Evolutionary conservation across 2,329 filamentous ascomycete species (phyloP).

Genomic region (Thelonectria blattea): DNA sequence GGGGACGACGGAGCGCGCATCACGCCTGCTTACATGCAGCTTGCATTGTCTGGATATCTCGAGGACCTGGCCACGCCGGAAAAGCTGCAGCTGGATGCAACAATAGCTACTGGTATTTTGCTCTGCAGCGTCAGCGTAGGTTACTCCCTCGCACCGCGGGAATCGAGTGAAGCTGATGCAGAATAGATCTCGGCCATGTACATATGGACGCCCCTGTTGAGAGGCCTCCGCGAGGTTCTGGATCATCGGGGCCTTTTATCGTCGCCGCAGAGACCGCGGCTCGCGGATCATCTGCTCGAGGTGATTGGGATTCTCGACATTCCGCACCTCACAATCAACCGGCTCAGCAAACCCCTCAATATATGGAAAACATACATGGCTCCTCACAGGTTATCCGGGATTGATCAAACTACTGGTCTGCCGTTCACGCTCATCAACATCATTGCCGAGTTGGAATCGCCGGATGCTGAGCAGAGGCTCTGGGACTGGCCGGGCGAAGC

Average conservation of each 20-base stretch:
- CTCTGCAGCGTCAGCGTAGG: conserved; percentile 16
- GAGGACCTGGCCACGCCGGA: conserved; percentile 5
- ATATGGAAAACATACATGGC: conserved; percentile 9
- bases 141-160: neutral
- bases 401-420: conserved; percentile 13
- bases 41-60: conserved; percentile 4
- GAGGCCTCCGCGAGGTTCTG: conserved; percentile 1
- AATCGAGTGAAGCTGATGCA: neutral
- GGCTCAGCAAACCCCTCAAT: conserved; percentile 4
- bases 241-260: conserved; percentile 2
- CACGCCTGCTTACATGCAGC: conserved; percentile 8
- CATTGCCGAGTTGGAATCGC: conserved; percentile 5
- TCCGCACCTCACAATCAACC: conserved; percentile 8
- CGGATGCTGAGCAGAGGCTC: neutral
- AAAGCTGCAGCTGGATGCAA: conserved; percentile 5
- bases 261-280: neutral
- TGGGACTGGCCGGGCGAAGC: conserved; percentile 9
- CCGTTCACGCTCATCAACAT: conserved; percentile 14
- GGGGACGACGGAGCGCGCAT: neutral
- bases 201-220: conserved; percentile 15
- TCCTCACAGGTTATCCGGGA: neutral
- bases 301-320: conserved; percentile 13
- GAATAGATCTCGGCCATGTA: conserved; percentile 8
- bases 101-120: conserved; percentile 8
- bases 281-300: conserved; percentile 8